Evolutionary conservation across 257 asterid species (phyloP).

Genomic region (Marsdenia floribunda): DNA sequence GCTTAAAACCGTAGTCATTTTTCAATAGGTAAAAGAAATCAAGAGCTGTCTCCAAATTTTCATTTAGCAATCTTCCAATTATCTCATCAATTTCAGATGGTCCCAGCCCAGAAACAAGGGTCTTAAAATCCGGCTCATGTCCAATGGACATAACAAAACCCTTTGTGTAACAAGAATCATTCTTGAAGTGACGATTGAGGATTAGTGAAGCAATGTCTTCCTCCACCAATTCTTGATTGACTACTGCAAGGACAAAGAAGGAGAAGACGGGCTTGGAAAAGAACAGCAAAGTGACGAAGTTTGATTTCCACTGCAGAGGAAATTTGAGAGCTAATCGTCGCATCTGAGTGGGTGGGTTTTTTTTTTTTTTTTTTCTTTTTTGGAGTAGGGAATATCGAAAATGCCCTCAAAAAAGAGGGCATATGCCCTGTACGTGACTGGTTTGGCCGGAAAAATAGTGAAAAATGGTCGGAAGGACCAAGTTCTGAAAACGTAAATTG

Average conservation of each 20-base stretch:
- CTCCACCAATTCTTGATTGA: slow-evolving; percentile 16
- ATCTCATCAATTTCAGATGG: slow-evolving; percentile 43
- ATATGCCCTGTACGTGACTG: too few relatives aligned
- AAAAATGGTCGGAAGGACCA: too few relatives aligned
- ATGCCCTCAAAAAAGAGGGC: too few relatives aligned
- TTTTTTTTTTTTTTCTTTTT: too few relatives aligned
- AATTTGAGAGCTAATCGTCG: slow-evolving; percentile 38
- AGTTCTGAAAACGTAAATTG: too few relatives aligned
- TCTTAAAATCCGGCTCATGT: slow-evolving; percentile 27
- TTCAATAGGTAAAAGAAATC: slow-evolving; percentile 60
- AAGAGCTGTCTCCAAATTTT: slow-evolving; percentile 42
- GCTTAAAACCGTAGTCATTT: slow-evolving; percentile 47
- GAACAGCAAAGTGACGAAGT: slow-evolving; percentile 18
- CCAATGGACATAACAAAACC: slow-evolving; percentile 26
- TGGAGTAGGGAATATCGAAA: too few relatives aligned
- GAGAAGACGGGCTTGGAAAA: slow-evolving; percentile 18
- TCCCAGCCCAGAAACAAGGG: slow-evolving; percentile 27
- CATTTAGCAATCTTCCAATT: slow-evolving; percentile 26
- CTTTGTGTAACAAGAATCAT: slow-evolving; percentile 18
- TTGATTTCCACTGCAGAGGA: slow-evolving; percentile 24
- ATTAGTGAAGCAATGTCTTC: slow-evolving; percentile 32
- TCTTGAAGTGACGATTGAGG: slow-evolving; percentile 28
- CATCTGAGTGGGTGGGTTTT: too few relatives aligned
- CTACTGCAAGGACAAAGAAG: slow-evolving; percentile 30
- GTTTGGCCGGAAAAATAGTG: too few relatives aligned